Percentiles rank a stretch among this genome's conserved stretches.
Evolutionary conservation across 108 stramenopile species (phyloP).

Genomic region (Chaetoceros tenuissimus): DNA sequence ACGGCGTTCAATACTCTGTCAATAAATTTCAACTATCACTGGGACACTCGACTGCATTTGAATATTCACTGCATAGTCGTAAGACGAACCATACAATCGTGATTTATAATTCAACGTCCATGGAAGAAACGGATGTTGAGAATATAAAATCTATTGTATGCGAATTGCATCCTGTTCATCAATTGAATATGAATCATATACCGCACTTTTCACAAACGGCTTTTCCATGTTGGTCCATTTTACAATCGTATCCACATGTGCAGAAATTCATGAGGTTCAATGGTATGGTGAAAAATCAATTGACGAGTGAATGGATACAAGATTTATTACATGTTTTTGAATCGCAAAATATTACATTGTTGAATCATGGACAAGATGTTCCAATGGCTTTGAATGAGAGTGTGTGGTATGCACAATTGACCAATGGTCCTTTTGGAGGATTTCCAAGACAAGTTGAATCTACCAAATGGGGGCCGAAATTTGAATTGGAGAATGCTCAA

Average conservation of each 20-base stretch:
- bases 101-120: not conserved
- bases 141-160: too few species aligned
- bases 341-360: not conserved
- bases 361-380: not conserved
- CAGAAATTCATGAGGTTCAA: not conserved
- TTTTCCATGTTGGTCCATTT: not conserved
- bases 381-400: not conserved
- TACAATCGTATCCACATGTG: not conserved
- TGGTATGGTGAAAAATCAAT: not conserved
- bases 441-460: not conserved
- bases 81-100: not conserved
- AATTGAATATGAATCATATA: not conserved
- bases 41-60: not conserved
- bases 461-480: not conserved
- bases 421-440: not conserved
- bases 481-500: not conserved
- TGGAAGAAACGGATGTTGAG: not conserved
- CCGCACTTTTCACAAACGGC: not conserved
- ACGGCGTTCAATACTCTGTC: not conserved
- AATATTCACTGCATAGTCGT: not conserved
- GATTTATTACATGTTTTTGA: not conserved
- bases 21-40: not conserved
- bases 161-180: not conserved
- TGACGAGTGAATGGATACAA: not conserved
- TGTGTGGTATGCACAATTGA: not conserved